Evolutionary conservation across 305 asterid genomes (phyloP).

Genomic region (Coffea humblotiana): DNA sequence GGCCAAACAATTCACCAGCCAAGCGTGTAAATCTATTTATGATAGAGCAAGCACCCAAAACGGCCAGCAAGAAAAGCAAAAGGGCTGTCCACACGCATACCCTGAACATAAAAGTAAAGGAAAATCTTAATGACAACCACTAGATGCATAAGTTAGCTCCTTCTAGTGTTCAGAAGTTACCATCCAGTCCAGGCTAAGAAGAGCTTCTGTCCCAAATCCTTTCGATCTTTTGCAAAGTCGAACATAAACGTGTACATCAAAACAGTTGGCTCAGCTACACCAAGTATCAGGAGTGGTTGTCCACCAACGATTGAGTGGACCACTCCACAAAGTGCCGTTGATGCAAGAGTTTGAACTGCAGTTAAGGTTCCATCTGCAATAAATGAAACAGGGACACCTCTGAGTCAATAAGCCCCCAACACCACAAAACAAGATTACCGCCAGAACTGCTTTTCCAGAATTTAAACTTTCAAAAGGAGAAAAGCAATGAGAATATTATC

Average conservation of each 20-base stretch:
- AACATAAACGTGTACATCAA: slow-evolving; percentile 97
- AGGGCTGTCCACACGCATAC: slow-evolving; percentile 93
- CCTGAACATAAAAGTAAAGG: slow-evolving; percentile 45
- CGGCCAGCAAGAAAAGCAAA: slow-evolving; percentile 87
- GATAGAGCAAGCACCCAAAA: slow-evolving; percentile 94
- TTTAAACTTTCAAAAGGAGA: not conserved
- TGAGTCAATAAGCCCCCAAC: slow-evolving; percentile 13
- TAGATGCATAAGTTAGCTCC: slow-evolving; percentile 15
- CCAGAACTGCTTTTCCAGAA: not conserved
- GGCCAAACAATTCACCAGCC: slow-evolving; percentile 97
- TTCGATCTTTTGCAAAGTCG: slow-evolving; percentile 79
- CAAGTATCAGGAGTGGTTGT: slow-evolving; percentile 91
- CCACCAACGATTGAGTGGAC: slow-evolving; percentile 95
- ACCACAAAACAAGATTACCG: not conserved
- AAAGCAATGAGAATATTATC: not conserved
- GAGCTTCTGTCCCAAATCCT: slow-evolving; percentile 73
- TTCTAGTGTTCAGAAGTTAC: slow-evolving; percentile 36
- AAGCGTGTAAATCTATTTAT: slow-evolving; percentile 88
- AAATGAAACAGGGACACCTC: slow-evolving; percentile 9
- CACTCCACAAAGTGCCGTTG: slow-evolving; percentile 91
- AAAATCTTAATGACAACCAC: slow-evolving; percentile 21
- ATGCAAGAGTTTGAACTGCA: slow-evolving; percentile 95
- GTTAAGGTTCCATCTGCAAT: slow-evolving; percentile 80
- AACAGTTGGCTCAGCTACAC: slow-evolving; percentile 99
- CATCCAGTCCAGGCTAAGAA: slow-evolving; percentile 97